phyloP scores from a whole-genome alignment of 83 land plant genomes.

The Picea abies region DNA sequence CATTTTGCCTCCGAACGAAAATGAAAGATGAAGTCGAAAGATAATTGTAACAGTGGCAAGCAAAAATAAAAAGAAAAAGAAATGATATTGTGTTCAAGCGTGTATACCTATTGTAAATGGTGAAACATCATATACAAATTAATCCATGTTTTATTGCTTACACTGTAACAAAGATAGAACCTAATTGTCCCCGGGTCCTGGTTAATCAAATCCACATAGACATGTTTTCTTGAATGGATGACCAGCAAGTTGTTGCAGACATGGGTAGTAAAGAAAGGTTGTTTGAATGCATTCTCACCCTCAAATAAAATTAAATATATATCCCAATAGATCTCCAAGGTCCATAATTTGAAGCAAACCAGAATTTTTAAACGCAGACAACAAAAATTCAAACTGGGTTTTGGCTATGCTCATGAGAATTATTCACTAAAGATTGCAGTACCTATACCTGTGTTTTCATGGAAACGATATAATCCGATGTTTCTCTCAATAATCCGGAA shows the following conservation, averaged over 20 bases:
- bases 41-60: not conserved
- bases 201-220: not conserved
- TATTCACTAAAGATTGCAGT: not conserved
- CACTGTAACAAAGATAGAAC: not conserved
- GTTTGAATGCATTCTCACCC: no score
- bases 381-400: not conserved
- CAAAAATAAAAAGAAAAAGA: not conserved
- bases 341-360: no score
- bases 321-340: no score
- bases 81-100: not conserved
- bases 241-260: not conserved
- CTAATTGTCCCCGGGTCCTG: not conserved
- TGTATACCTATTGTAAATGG: not conserved
- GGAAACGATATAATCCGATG: not conserved
- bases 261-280: slow-evolving; percentile 7
- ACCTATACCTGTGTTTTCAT: slow-evolving; percentile 11
- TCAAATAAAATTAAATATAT: no score
- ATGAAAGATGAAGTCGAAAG: no score
- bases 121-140: slow-evolving; percentile 3
- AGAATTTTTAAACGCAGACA: no score
- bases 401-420: not conserved
- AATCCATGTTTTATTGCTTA: slow-evolving; percentile 6
- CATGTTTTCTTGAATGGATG: not conserved
- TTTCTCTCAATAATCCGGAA: not conserved
- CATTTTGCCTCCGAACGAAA: no score